Conservation (phyloP, 163 green algal species). For the Picocystis sp. region DNA sequence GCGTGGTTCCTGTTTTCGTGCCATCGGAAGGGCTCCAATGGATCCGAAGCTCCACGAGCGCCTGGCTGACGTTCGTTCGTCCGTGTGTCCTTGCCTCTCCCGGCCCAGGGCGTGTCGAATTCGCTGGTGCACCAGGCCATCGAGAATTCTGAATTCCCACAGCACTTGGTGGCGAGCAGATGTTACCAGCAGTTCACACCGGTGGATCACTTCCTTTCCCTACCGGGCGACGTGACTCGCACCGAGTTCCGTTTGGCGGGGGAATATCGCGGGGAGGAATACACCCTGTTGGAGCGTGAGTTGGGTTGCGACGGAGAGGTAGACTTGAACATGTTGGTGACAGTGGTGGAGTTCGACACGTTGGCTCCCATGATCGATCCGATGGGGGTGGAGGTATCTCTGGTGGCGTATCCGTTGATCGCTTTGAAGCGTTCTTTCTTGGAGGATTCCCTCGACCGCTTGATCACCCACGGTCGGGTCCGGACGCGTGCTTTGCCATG, state of each 20-base stretch:
- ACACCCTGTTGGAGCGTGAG: slow-evolving; percentile 24
- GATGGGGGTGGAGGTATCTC: slow-evolving; percentile 25
- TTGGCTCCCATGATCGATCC: slow-evolving; percentile 30
- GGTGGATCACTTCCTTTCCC: slow-evolving; percentile 28
- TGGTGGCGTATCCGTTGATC: slow-evolving; percentile 30
- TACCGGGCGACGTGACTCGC: slow-evolving; percentile 31
- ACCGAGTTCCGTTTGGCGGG: slow-evolving; percentile 40
- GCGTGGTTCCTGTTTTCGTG: too few relatives aligned
- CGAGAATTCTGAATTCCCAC: slow-evolving; percentile 13
- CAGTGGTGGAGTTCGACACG: slow-evolving; percentile 39
- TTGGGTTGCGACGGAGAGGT: slow-evolving; percentile 16
- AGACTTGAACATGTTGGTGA: slow-evolving; percentile 30
- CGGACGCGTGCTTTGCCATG: too few relatives aligned
- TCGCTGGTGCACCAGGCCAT: slow-evolving; percentile 25
- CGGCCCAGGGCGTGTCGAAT: slow-evolving; percentile 14
- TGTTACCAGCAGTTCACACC: slow-evolving; percentile 26
- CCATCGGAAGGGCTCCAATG: too few relatives aligned
- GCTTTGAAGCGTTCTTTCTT: slow-evolving; percentile 12
- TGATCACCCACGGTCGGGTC: too few relatives aligned
- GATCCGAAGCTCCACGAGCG: too few relatives aligned
- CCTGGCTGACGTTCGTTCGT: too few relatives aligned
- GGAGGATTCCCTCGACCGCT: too few relatives aligned
- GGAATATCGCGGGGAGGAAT: slow-evolving; percentile 33
- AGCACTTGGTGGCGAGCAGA: slow-evolving; percentile 24
- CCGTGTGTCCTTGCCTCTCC: neutral